Evolutionary conservation across 441 rosid species (phyloP).

Genomic region (Geranium incanum): DNA sequence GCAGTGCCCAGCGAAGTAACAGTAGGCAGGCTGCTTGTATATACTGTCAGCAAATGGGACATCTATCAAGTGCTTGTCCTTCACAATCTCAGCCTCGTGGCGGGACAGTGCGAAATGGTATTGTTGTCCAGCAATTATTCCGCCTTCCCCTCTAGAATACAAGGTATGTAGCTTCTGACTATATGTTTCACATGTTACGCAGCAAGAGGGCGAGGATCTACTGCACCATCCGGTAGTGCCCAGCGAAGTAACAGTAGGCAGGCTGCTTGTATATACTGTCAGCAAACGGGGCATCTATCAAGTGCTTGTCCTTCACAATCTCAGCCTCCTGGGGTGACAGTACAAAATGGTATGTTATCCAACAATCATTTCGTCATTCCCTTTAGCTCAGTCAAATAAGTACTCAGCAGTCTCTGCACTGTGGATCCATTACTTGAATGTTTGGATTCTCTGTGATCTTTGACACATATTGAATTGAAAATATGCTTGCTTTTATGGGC

Average conservation of each 20-base stretch:
- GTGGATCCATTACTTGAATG: background rate
- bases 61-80: slow-evolving; percentile 67
- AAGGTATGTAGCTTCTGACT: slow-evolving; percentile 8
- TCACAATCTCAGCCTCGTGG: slow-evolving; percentile 41
- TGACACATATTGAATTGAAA: slow-evolving; percentile 6
- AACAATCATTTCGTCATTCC: slow-evolving; percentile 1
- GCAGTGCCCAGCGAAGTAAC: slow-evolving; percentile 49
- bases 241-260: slow-evolving; percentile 53
- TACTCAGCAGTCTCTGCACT: background rate
- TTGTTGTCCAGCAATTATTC: slow-evolving; percentile 10
- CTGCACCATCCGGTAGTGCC: slow-evolving; percentile 34
- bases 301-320: slow-evolving; percentile 59
- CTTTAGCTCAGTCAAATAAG: slow-evolving; percentile 1
- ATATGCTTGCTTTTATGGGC: slow-evolving; percentile 13
- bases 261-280: slow-evolving; percentile 58
- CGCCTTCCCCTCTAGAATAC: background rate
- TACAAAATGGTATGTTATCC: slow-evolving; percentile 41
- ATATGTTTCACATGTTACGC: slow-evolving; percentile 21
- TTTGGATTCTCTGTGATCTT: background rate
- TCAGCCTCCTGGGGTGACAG: slow-evolving; percentile 35
- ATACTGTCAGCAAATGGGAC: slow-evolving; percentile 76
- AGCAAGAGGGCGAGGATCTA: slow-evolving; percentile 57
- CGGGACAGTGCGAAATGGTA: slow-evolving; percentile 48
- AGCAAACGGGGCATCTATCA: slow-evolving; percentile 72
- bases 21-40: slow-evolving; percentile 46